Evolutionary conservation across 768 basidiomycete species (phyloP), one percentile per base, ranked within the genome.

Genomic region (Psilocybe cubensis): DNA sequence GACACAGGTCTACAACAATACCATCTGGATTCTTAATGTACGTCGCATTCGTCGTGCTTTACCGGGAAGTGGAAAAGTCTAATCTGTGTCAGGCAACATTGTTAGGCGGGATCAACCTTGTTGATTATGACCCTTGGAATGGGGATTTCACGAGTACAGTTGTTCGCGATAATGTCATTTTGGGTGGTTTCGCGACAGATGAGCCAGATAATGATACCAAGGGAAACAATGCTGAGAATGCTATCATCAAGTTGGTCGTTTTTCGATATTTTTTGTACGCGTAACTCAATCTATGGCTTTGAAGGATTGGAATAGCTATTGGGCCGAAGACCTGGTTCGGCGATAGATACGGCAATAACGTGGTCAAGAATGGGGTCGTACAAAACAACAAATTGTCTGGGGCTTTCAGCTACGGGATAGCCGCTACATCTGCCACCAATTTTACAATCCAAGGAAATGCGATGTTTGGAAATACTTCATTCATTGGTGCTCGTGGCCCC

Each of bases 251-350:
- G 89, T 90, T 59, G 45, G 85, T 68, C 11, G 17, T 46, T 48
- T 49, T 17, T 29, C 17, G 11, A 42, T 14, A 17, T 54, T 21
- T 48, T 27, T 38, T 9, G 27, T 59, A 18, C 45, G 25, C 20
- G n/a, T 31, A 48, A 27, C 45, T 52, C 52, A 21, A 38, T 40
- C 24, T 48, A 11, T 38, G 17, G 20, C 59, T 12, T 17, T 8
- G 45, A 60, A 91, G 90, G 69, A 85, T 92, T 64, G 91, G 87
- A n/a, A 86, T 92, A 46, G 91, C 89, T 25, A 80, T 92, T 14
- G 91, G 91, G 8, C 88, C 91, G 8, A 82, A 82, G 10, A 85
- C 83, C 14, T 92, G 91, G 91, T 91, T 91, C 57, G 87, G 85
- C 2, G 72, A 80, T 60, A 65, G 70, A 50, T 88, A 77, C 60